Base-by-base conservation (phyloP, 106 monocot genomes). In the Dendrobium catenatum region DNA sequence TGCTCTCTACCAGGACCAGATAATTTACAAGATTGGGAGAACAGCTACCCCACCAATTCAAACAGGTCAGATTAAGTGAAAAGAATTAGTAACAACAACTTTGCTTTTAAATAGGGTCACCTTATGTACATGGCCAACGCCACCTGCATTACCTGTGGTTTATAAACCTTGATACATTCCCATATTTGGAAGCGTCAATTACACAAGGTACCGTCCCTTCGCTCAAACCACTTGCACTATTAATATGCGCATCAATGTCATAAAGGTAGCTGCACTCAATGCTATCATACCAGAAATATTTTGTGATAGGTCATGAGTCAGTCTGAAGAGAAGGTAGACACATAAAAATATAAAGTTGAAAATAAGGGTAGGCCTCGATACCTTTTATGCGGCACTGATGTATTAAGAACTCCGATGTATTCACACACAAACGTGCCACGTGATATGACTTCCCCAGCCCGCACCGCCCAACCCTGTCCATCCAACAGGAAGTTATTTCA, bases 391-490 rank as follows among this genome's bases (percentile, higher is more conserved):
- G 82, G 79, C 54, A 90, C 90, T n/a, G 73, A 77, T 55, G 85
- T 79, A 67, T 81, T 88, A 51, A 90, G 33, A 81, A 97, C 89
- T 51, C 94, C 97, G 78, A 94, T 83, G 78, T 88, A 94, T 72
- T 97, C 97, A 73, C 97, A 94, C 6, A 97, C 85, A 87, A 97
- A 97, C 70, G 92, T 92, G 51, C 97, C 97, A 61, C 86, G 89
- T 18, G 89, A 41, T 78, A 97, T 97, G 66, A 85, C 80, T 85
- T 97, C 90, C 49, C 81, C 84, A 78, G 94, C 82, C 82, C 97
- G 88, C 24, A 94, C 89, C 73, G 86, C 94, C 97, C 97, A 97
- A 26, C 94, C 97, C 97, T 97, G 85, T 20, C 9, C 46, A 42
- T 19, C 18, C 42, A 19, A 82, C 68, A 77, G 16, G 2, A 80